Percentiles rank a stretch among this genome's conserved stretches.
Evolutionary conservation across 441 rosid genomes (phyloP).

Genomic region (Omphalea diandra): DNA sequence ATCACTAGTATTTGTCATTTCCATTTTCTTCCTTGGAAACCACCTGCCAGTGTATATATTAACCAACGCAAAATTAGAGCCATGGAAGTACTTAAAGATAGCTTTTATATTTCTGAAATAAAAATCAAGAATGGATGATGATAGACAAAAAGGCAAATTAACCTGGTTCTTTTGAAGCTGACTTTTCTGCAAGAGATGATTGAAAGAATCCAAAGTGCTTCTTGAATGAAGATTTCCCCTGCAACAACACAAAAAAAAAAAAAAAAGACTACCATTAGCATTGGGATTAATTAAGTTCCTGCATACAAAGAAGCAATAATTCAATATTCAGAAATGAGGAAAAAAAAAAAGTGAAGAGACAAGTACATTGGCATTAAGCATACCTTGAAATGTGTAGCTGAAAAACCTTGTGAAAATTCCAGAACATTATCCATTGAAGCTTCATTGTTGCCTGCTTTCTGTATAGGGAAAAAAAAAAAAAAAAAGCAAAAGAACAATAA

Average conservation of each 20-base stretch:
- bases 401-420: constrained; percentile 48
- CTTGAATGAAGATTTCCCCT: constrained; percentile 43
- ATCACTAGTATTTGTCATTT: constrained; percentile 29
- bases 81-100: not conserved
- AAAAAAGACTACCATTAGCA: not conserved
- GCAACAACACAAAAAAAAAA: constrained; percentile 19
- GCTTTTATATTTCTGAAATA: not conserved
- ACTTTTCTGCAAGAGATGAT: constrained; percentile 36
- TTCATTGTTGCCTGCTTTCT: constrained; percentile 34
- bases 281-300: constrained; percentile 12
- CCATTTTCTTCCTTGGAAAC: constrained; percentile 43
- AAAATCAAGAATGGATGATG: not conserved
- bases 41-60: constrained; percentile 31
- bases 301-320: not conserved
- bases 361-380: no score
- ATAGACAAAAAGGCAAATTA: not conserved
- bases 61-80: constrained; percentile 11
- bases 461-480: no score
- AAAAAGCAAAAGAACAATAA: no score
- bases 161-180: constrained; percentile 42
- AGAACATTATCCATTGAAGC: constrained; percentile 35
- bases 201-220: constrained; percentile 42
- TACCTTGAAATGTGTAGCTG: constrained; percentile 48
- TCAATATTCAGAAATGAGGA: not conserved
- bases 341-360: no score